A percentile compares a stretch with the other conserved stretches of the same genome.
These are phyloP conservation scores for Stromatinia cepivora DNA, from an alignment of 2,329 filamentous ascomycete genomes.

Conservation along the genomic window DNA sequence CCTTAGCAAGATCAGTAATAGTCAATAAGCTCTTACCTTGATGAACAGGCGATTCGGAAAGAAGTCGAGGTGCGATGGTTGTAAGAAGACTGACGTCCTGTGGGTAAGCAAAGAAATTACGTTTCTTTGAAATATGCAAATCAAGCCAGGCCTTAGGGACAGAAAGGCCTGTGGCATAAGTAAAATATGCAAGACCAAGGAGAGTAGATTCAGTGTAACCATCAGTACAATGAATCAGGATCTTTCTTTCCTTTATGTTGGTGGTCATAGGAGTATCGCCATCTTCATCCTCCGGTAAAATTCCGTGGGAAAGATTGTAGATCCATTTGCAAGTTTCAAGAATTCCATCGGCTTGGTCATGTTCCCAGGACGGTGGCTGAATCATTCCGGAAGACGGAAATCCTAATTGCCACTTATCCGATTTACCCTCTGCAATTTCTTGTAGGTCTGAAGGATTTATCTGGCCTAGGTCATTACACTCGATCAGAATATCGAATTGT, in stretches of 20 bases:
- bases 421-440: conserved; percentile 55
- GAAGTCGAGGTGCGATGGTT: conserved; percentile 71
- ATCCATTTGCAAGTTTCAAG: conserved; percentile 90
- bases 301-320: conserved; percentile 57
- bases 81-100: conserved; percentile 84
- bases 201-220: conserved; percentile 95
- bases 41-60: conserved; percentile 65
- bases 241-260: conserved; percentile 51
- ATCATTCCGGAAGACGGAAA: conserved; percentile 97
- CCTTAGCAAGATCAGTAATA: conserved; percentile 52
- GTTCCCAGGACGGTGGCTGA: conserved; percentile 78
- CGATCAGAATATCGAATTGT: conserved; percentile 80
- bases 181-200: conserved; percentile 86
- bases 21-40: conserved; percentile 53
- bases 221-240: conserved; percentile 91
- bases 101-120: conserved; percentile 96
- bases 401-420: conserved; percentile 52
- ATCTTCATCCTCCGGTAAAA: conserved; percentile 45
- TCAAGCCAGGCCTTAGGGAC: conserved; percentile 85
- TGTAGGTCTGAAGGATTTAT: conserved; percentile 69
- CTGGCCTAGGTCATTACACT: conserved; percentile 82
- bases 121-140: conserved; percentile 74
- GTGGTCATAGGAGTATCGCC: conserved; percentile 56
- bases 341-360: conserved; percentile 79
- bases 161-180: conserved; percentile 81